Base-by-base conservation (phyloP, 2,329 filamentous ascomycete species). In the Cercospora berteroae region DNA sequence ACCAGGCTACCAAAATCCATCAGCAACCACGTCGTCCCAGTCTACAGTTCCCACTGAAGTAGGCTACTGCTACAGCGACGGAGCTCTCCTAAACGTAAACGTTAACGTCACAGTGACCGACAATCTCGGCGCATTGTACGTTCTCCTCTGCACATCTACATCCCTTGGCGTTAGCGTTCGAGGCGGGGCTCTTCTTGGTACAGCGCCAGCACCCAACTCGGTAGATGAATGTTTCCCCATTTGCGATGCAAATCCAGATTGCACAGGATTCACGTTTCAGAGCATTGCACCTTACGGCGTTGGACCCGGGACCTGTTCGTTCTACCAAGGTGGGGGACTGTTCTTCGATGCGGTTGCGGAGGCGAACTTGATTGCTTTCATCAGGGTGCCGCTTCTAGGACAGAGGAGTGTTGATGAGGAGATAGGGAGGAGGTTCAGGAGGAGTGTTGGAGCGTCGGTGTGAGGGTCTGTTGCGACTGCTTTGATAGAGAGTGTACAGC, bases 211-310 rank as follows among this genome's bases (percentile, higher is more conserved):
- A 3, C 63, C 63, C 5, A 65, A 65, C 29, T 65, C 63, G 10
- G 63, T 60, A 2, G 63, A 65, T 8, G 63, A 65, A 12, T 65
- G 63, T 13, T 65, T 65, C 25, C 31, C 39, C 9, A 27, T 39
- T n/a, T 65, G 63, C 6, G 63, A 65, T 44, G 63, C 55, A 5
- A 50, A 65, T 4, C 18, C 16, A 12, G 18, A 20, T 5, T 65
- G 63, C 23, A 65, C 63, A n/a, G 63, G 63, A 5, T 65, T 65
- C n/a, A 60, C 63, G 1, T 65, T 65, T 39, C 55, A 65, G 63
- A 65, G 63, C 31, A 52, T 65, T 16, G 55, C 55, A 1, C 25
- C 55, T 25, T 65, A 56, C 39, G 63, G 63, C 1, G 55, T 65
- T 1, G 63, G 63, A 31, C 63, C 63, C 2, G 63, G 63, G 5